A percentile compares a stretch with the other conserved stretches of the same genome.
Conservation (phyloP, 495 filamentous ascomycete species). For the Glutinoglossum americanum region DNA sequence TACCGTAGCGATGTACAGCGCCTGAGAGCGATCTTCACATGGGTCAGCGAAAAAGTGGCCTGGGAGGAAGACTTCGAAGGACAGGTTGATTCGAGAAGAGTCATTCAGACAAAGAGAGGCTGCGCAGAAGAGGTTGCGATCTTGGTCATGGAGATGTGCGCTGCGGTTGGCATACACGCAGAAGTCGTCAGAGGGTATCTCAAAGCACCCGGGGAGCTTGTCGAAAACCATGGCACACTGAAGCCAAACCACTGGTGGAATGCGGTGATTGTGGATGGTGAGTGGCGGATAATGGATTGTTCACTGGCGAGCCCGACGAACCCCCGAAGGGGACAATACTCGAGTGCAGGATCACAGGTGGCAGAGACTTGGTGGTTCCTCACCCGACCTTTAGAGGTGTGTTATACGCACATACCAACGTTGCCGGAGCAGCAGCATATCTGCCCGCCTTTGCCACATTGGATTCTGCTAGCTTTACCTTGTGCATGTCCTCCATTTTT, state of each 20-base stretch:
- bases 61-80: constrained; percentile 90
- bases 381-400: constrained; percentile 61
- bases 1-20: constrained; percentile 90
- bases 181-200: constrained; percentile 75
- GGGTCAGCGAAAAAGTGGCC: constrained; percentile 84
- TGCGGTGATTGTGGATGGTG: constrained; percentile 72
- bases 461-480: constrained; percentile 66
- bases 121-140: constrained; percentile 82
- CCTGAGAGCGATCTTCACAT: constrained; percentile 83
- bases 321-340: constrained; percentile 55
- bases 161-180: constrained; percentile 65
- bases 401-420: constrained; percentile 86
- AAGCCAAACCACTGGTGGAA: constrained; percentile 98
- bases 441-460: constrained; percentile 64
- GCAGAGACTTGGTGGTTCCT: constrained; percentile 90
- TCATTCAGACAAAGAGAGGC: constrained; percentile 65
- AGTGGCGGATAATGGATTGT: constrained; percentile 95
- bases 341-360: constrained; percentile 37
- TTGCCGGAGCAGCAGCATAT: constrained; percentile 76
- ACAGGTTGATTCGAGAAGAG: constrained; percentile 56
- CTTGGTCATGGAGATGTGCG: constrained; percentile 83
- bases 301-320: constrained; percentile 80
- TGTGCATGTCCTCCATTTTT: constrained; percentile 75
- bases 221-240: constrained; percentile 53
- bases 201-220: constrained; percentile 66